Evolutionary conservation across 352 stramenopile genomes (phyloP).

Genomic region (Saprolegnia diclina): DNA sequence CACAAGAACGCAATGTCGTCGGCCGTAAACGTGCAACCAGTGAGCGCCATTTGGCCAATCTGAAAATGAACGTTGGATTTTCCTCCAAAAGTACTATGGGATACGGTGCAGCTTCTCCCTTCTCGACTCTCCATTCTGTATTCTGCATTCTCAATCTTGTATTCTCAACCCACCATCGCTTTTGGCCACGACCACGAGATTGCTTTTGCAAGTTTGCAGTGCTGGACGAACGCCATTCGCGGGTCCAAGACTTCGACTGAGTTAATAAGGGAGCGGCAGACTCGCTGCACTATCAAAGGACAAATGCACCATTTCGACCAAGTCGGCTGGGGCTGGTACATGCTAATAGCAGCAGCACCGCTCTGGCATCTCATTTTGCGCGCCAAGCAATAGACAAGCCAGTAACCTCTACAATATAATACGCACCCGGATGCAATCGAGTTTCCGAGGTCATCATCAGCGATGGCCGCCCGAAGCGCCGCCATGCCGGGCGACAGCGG

Average conservation of each 20-base stretch:
- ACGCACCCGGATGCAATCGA: not conserved
- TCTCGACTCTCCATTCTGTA: not conserved
- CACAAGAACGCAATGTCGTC: not conserved
- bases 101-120: too few relatives aligned
- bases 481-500: slow-evolving; percentile 21
- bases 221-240: too few relatives aligned
- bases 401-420: not conserved
- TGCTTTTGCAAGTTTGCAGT: too few relatives aligned
- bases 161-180: not conserved
- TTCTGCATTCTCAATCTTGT: not conserved
- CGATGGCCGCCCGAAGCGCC: not conserved
- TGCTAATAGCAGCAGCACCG: too few relatives aligned
- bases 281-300: too few relatives aligned
- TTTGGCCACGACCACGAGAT: too few relatives aligned
- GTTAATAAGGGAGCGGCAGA: too few relatives aligned
- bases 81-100: not conserved
- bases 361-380: not conserved
- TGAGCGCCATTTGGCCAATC: not conserved
- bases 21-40: not conserved
- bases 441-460: not conserved
- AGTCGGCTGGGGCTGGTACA: too few relatives aligned
- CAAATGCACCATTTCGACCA: too few relatives aligned
- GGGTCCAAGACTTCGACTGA: too few relatives aligned
- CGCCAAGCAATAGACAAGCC: not conserved
- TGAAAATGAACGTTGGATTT: not conserved